phyloP scores from a whole-genome alignment of 148 eudicot species.

The Silene uniflora region DNA sequence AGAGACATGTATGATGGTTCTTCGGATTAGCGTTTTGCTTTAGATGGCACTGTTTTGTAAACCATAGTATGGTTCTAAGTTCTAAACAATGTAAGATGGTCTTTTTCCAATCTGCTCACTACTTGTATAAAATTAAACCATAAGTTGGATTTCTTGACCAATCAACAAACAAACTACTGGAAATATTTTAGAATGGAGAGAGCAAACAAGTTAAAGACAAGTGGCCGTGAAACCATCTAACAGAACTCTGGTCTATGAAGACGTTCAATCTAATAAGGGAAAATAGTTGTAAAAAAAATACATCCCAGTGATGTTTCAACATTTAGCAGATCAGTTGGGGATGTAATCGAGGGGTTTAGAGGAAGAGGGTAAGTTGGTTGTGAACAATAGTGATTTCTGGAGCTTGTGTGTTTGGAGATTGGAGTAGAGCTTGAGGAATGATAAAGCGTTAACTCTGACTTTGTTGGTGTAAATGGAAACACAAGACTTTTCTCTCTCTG shows the following conservation, averaged over 20 bases:
- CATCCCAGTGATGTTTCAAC: slow-evolving; percentile 18
- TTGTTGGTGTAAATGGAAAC: background rate
- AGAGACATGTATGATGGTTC: background rate
- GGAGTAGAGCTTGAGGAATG: background rate
- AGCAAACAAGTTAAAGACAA: background rate
- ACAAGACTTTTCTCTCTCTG: background rate
- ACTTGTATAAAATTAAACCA: background rate
- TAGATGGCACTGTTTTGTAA: background rate
- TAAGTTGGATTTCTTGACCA: background rate
- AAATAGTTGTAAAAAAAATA: background rate
- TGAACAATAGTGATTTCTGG: background rate
- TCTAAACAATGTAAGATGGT: slow-evolving; percentile 1
- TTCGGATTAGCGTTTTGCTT: slow-evolving; percentile 4
- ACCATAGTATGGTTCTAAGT: background rate
- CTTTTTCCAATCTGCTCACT: background rate
- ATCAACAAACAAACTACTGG: background rate
- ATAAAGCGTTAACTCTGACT: background rate
- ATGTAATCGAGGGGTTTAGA: slow-evolving; percentile 23
- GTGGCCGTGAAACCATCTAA: background rate
- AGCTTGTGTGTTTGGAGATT: background rate
- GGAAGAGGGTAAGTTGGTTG: background rate
- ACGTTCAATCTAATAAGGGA: background rate
- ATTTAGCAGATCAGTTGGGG: slow-evolving; percentile 55
- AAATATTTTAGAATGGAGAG: background rate
- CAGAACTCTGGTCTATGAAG: background rate